phyloP scores from a whole-genome alignment of 2,329 filamentous ascomycete genomes.

The Epicoccum nigrum region DNA sequence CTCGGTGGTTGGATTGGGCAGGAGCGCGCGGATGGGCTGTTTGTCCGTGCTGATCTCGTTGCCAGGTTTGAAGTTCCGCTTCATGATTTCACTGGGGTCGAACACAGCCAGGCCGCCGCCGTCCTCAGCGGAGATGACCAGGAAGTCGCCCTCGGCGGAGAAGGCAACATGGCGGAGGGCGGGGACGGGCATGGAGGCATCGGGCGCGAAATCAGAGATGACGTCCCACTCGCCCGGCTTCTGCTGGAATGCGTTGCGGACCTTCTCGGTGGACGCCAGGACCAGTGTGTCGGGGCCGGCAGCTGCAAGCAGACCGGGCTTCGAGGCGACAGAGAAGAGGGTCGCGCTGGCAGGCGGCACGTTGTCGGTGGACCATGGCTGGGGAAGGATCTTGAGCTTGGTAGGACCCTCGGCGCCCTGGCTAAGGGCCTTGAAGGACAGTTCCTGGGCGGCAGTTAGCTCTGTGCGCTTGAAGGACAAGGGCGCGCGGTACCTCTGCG shows the following conservation, averaged over 20 bases:
- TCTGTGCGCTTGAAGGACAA: neutral
- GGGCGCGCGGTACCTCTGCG: conserved; percentile 71
- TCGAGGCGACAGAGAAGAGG: conserved; percentile 81
- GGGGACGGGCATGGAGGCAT: conserved; percentile 74
- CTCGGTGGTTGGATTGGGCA: conserved; percentile 79
- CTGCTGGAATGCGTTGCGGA: conserved; percentile 74
- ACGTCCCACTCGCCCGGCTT: conserved; percentile 66
- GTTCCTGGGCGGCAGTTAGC: conserved; percentile 54
- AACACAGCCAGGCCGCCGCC: conserved; percentile 82
- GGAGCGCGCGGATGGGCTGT: conserved; percentile 72
- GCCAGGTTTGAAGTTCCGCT: conserved; percentile 66
- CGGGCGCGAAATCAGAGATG: conserved; percentile 72
- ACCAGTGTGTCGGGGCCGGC: conserved; percentile 81
- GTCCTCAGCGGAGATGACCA: conserved; percentile 81
- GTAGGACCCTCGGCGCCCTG: conserved; percentile 71
- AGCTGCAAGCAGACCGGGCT: conserved; percentile 81
- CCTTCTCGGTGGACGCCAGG: conserved; percentile 75
- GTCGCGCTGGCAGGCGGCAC: conserved; percentile 79
- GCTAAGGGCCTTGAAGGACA: conserved; percentile 74
- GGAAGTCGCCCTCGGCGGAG: conserved; percentile 83
- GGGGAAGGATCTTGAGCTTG: conserved; percentile 79
- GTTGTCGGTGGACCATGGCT: conserved; percentile 72
- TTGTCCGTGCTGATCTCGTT: conserved; percentile 81
- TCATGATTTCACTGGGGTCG: conserved; percentile 71
- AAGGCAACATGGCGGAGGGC: conserved; percentile 89